Evolutionary conservation across 345 rosid genomes (phyloP).

Genomic region (Erodium maritimum): DNA sequence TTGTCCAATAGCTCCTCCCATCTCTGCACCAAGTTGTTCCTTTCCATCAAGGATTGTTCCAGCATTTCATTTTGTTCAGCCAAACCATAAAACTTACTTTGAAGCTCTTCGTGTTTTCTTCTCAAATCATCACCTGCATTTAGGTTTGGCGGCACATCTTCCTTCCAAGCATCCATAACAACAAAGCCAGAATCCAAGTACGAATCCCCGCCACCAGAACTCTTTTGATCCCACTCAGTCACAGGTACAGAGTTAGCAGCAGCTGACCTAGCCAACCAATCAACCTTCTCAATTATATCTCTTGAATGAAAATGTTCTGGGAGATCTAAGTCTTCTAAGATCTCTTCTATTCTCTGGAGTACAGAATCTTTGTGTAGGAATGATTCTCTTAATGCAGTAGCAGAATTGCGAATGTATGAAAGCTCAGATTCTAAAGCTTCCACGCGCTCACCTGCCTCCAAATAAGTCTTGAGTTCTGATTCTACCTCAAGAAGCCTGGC

Average conservation of each 20-base stretch:
- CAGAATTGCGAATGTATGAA: constrained; percentile 92
- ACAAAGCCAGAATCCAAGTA: constrained; percentile 48
- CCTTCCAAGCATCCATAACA: constrained; percentile 65
- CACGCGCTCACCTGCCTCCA: constrained; percentile 86
- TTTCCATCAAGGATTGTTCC: constrained; percentile 87
- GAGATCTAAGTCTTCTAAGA: constrained; percentile 80
- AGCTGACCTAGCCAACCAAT: constrained; percentile 78
- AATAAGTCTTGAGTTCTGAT: constrained; percentile 52
- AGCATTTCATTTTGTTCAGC: constrained; percentile 99
- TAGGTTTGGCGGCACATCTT: constrained; percentile 47
- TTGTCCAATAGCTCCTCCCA: constrained; percentile 75
- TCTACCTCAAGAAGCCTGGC: constrained; percentile 57
- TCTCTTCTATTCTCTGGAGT: constrained; percentile 88
- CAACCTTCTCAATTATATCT: constrained; percentile 82
- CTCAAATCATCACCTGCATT: constrained; percentile 58
- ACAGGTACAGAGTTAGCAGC: constrained; percentile 40
- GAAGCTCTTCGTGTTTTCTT: constrained; percentile 79
- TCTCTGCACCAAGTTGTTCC: constrained; percentile 73
- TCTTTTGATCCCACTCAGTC: constrained; percentile 68
- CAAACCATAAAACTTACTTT: constrained; percentile 77
- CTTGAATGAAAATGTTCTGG: constrained; percentile 85
- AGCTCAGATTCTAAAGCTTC: constrained; percentile 97
- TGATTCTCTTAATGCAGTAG: constrained; percentile 87
- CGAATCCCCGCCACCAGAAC: constrained; percentile 47
- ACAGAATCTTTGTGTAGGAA: constrained; percentile 92